Evolutionary conservation across 2,329 filamentous ascomycete genomes (phyloP), one percentile per base, ranked within the genome.

Genomic region (Scedosporium minutisporum): DNA sequence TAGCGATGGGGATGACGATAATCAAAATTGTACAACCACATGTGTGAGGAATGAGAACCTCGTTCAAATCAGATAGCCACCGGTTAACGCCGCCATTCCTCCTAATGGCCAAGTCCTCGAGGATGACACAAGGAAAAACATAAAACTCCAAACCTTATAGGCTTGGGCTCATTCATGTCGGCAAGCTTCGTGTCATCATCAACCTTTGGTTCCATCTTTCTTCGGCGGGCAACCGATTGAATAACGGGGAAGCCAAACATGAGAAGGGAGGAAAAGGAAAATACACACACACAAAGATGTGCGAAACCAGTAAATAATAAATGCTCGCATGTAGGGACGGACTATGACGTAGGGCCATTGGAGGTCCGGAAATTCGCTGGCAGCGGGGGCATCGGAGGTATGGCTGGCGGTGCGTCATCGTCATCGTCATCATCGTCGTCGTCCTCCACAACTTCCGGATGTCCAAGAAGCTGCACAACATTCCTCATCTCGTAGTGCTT

Each of bases 401-500:
- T 70, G 18, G 77, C 44, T 2, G 18, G 76, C 62, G 73, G 66
- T 7, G 70, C 71, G 6, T 70, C 71, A 4, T 74, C 73, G 7
- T 83, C 83, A 0, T 82, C 80, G 7, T 84, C 83, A 41, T 85
- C 84, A 2, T 83, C 82, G 14, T 85, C 84, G 55, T 86, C 85
- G 51, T 84, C 85, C 58, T 86, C 84, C 57, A 88, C 69, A 3
- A 84, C 79, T 70, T 89, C 87, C 3, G 88, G 86, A 70, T 91
- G 88, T 14, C 91, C 93, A 67, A 99, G 83, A 61, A 97, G 77
- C 70, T 87, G 85, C 70, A 95, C 96, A 64, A 97, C 92, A 71
- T 95, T 89, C 77, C 86, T 91, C 95, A 99, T 99, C 81, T 99
- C 95, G 76, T 99, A 99, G 76, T 99, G 95, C 79, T 87, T 93